Base-by-base conservation (phyloP, 2,329 filamentous ascomycete genomes). In the Claviceps capensis region DNA sequence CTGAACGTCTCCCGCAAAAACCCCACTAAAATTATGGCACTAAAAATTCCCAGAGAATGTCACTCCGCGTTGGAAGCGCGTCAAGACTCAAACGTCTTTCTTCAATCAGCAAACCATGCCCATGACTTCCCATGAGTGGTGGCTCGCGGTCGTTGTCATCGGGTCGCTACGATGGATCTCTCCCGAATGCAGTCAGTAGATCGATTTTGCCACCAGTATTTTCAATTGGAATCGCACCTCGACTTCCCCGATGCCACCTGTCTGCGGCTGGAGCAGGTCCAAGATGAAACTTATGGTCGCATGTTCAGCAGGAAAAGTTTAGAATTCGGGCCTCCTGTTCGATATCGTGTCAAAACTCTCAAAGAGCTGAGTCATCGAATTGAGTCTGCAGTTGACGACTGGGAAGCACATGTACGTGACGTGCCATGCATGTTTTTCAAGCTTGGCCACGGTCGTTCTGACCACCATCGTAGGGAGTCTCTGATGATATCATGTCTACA, bases 351-450 rank as follows among this genome's bases (percentile, higher is more conserved):
- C 16, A 77, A 81, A 54, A 77, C 88, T 1, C 67, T 96, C 49
- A 95, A 95, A 64, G 72, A 80, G 56, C 73, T 96, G 37, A 70
- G 88, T 13, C 68, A 73, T 7, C 78, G 73, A 52, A 82, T 95
- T 50, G 88, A 95, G 65, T 70, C 74, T 34, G 79, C 84, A 37
- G 88, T 95, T 47, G 74, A 79, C 53, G 82, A 95, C 65, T 90
- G 88, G 67, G 86, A 95, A 59, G 76, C 87, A 74, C 81, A 95
- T 83, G 90, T 95, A 84, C 73, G 86, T 72, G 38, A 46, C n/a
- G 42, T 50, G 41, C 22, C 17, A 37, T 23, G 22, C 14, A 44
- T 34, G 19, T 37, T 36, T 36, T 34, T 5, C 41, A 41, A 38
- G 13, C 19, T 47, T 34, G 26, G 19, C 19, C 14, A 7, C 30